phyloP scores from a whole-genome alignment of 768 basidiomycete genomes.

The Albatrellus ellisii region DNA sequence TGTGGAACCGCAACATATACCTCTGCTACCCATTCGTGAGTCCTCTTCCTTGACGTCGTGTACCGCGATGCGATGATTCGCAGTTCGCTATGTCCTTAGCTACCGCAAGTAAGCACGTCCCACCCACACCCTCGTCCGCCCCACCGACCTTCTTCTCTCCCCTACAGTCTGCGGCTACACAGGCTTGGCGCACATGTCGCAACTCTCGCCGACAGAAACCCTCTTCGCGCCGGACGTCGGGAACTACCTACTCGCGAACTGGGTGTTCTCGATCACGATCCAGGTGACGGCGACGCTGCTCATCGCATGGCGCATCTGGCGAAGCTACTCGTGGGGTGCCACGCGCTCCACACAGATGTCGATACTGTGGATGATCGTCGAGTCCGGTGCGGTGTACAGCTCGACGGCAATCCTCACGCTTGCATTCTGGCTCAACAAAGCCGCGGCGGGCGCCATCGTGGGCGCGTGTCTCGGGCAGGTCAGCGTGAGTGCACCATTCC shows the following conservation, averaged over 20 bases:
- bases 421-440: constrained; percentile 2
- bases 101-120: no score
- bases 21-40: constrained; percentile 5
- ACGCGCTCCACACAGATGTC: not conserved
- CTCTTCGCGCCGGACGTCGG: constrained; percentile 1
- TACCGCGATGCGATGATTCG: no score
- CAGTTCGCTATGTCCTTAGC: no score
- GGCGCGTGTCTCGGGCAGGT: constrained; percentile 4
- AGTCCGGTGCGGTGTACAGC: constrained; percentile 9
- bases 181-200: not conserved
- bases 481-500: no score
- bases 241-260: constrained; percentile 4
- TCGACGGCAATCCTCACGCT: constrained; percentile 2
- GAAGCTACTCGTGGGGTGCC: not conserved
- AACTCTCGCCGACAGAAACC: not conserved
- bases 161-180: constrained; percentile 3
- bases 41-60: not conserved
- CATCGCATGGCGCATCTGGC: constrained; percentile 6
- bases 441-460: constrained; percentile 2
- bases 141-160: not conserved
- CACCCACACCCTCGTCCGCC: no score
- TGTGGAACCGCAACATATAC: constrained; percentile 6
- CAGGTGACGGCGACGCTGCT: constrained; percentile 7
- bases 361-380: constrained; percentile 8
- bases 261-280: constrained; percentile 8